Evolutionary conservation across 164 flowering plant species (phyloP).

Genomic region (Aristolochia californica): DNA sequence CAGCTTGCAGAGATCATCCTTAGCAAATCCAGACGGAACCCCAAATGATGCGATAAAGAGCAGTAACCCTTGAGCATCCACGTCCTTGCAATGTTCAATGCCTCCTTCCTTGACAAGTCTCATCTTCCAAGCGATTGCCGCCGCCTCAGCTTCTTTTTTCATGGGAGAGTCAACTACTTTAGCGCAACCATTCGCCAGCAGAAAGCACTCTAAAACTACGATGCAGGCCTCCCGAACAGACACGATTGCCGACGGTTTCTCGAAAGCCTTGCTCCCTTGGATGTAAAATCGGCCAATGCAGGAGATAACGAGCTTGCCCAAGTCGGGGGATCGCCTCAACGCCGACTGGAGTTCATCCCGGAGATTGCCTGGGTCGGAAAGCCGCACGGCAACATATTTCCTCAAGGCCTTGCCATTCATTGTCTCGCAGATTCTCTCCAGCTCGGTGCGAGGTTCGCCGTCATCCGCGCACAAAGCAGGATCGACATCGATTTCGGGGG

Average conservation of each 20-base stretch:
- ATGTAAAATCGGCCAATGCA: conserved; percentile 39
- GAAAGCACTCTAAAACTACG: conserved; percentile 31
- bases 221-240: conserved; percentile 26
- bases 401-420: conserved; percentile 31
- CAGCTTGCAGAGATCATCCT: conserved; percentile 32
- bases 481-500: not conserved
- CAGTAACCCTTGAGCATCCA: conserved; percentile 48
- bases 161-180: conserved; percentile 15
- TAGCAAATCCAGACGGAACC: conserved; percentile 27
- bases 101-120: conserved; percentile 48
- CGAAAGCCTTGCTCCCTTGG: conserved; percentile 41
- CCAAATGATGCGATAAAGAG: conserved; percentile 42
- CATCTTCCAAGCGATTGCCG: conserved; percentile 38
- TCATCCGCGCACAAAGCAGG: not conserved
- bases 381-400: conserved; percentile 19
- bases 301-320: conserved; percentile 34
- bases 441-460: conserved; percentile 14
- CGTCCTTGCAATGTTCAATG: conserved; percentile 14
- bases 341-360: conserved; percentile 33
- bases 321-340: conserved; percentile 27
- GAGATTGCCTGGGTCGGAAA: conserved; percentile 18
- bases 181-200: conserved; percentile 11
- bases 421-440: conserved; percentile 19
- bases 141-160: conserved; percentile 25
- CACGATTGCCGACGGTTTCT: conserved; percentile 27